phyloP scores from a whole-genome alignment of 495 filamentous ascomycete genomes.

The Daldinia decipiens region DNA sequence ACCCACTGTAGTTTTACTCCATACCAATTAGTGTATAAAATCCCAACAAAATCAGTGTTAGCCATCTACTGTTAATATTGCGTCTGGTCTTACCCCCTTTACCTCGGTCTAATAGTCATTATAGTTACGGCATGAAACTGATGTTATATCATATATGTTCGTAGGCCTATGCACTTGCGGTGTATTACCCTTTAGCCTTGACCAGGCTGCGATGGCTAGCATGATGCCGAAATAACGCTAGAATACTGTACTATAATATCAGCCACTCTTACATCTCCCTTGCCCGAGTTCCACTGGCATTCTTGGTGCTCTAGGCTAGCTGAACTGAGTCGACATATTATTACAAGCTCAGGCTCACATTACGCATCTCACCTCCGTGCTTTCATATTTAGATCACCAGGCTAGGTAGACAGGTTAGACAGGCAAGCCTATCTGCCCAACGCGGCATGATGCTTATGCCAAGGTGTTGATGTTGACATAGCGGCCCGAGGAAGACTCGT shows the following conservation, averaged over 20 bases:
- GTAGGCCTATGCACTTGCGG: no score
- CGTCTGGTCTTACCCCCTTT: no score
- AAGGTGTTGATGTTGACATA: not conserved
- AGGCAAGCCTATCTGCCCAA: not conserved
- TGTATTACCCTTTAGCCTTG: no score
- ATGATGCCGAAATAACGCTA: not conserved
- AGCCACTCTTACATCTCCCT: not conserved
- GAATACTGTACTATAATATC: not conserved
- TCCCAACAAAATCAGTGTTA: no score
- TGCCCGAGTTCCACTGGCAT: not conserved
- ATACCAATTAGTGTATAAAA: no score
- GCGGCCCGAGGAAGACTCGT: constrained; percentile 9
- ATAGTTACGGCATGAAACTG: no score
- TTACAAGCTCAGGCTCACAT: not conserved
- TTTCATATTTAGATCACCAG: not conserved
- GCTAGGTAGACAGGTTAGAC: not conserved
- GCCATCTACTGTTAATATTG: no score
- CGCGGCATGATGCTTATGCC: not conserved
- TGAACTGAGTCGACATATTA: not conserved
- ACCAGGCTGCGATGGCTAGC: not conserved
- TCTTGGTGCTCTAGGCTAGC: not conserved
- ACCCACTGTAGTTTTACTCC: not conserved
- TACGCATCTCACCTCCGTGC: not conserved
- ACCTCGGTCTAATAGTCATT: no score
- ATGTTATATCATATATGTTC: no score